Conservation (phyloP, 768 basidiomycete species). For the Harrya chromipes region DNA sequence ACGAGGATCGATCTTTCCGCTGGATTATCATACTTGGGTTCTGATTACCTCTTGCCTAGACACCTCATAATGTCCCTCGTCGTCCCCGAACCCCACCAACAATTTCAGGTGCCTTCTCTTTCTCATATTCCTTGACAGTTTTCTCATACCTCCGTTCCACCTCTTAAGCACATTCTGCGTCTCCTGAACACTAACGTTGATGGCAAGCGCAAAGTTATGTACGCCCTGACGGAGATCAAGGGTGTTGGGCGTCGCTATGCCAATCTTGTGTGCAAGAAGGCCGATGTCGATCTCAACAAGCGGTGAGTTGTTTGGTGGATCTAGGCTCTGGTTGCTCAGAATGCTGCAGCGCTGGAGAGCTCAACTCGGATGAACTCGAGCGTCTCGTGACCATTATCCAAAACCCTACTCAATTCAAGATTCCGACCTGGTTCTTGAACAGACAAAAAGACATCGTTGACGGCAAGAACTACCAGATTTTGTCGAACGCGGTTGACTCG, state of each 20-base stretch:
- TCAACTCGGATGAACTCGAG: conserved; percentile 99
- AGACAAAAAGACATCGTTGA: conserved; percentile 98
- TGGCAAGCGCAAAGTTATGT: conserved; percentile 99
- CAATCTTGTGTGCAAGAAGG: conserved; percentile 99
- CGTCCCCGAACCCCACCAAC: conserved; percentile 90
- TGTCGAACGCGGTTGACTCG: conserved; percentile 96
- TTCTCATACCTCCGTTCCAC: conserved; percentile 1
- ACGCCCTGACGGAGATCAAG: conserved; percentile 99
- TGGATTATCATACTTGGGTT: conserved; percentile 16
- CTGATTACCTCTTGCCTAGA: conserved; percentile 16
- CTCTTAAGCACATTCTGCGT: conserved; percentile 91
- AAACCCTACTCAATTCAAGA: conserved; percentile 99
- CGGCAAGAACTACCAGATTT: conserved; percentile 93
- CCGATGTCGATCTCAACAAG: conserved; percentile 97
- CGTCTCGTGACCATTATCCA: conserved; percentile 99
- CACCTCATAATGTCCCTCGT: conserved; percentile 84
- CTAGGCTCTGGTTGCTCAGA: conserved; percentile 3
- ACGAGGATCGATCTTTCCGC: conserved; percentile 2
- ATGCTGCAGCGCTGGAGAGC: conserved; percentile 82
- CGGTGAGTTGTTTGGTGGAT: conserved; percentile 57
- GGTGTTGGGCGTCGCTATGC: conserved; percentile 99
- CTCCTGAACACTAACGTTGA: conserved; percentile 99
- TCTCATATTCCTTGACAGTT: neutral
- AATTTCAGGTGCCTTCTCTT: conserved; percentile 73
- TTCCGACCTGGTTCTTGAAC: conserved; percentile 99